Evolutionary conservation across 2,329 filamentous ascomycete genomes (phyloP).

Genomic region (Xylariaceae sp.): DNA sequence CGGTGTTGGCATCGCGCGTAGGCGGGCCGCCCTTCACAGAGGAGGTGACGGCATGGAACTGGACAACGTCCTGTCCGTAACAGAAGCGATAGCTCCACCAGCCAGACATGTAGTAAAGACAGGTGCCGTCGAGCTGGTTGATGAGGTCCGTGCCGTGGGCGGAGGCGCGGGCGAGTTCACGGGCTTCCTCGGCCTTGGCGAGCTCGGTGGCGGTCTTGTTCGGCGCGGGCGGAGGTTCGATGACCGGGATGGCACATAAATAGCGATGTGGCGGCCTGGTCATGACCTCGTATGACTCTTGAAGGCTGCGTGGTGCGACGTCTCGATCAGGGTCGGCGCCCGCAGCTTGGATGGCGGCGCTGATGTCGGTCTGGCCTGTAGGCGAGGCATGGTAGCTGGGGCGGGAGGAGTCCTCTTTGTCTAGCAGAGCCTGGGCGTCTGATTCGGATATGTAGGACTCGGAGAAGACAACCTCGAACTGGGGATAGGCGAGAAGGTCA

Average conservation of each 20-base stretch:
- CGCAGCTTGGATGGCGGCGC: slow-evolving; percentile 22
- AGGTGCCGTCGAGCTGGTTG: slow-evolving; percentile 70
- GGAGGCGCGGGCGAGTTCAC: slow-evolving; percentile 73
- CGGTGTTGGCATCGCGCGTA: slow-evolving; percentile 68
- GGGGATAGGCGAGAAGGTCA: slow-evolving; percentile 80
- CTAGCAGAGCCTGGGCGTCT: slow-evolving; percentile 62
- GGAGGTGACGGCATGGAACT: slow-evolving; percentile 80
- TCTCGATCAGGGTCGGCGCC: slow-evolving; percentile 28
- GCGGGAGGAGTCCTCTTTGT: slow-evolving; percentile 40
- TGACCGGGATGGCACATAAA: slow-evolving; percentile 77
- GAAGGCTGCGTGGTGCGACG: slow-evolving; percentile 17
- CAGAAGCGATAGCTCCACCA: slow-evolving; percentile 98
- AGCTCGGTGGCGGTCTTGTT: slow-evolving; percentile 65
- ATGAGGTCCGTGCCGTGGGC: slow-evolving; percentile 77
- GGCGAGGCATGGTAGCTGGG: slow-evolving; percentile 32
- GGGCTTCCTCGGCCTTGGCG: slow-evolving; percentile 70
- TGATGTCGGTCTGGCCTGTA: slow-evolving; percentile 29
- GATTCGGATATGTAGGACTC: slow-evolving; percentile 67
- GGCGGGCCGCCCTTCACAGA: slow-evolving; percentile 67
- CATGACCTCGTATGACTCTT: slow-evolving; percentile 67
- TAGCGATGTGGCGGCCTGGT: slow-evolving; percentile 66
- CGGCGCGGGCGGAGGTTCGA: slow-evolving; percentile 53
- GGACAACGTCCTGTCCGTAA: slow-evolving; percentile 80
- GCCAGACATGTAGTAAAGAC: slow-evolving; percentile 76
- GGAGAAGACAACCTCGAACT: slow-evolving; percentile 80